Evolutionary conservation across 176 grass and related monocot genomes (phyloP), one percentile per base, ranked within the genome.

Genomic region (Rhynchospora pubera): DNA sequence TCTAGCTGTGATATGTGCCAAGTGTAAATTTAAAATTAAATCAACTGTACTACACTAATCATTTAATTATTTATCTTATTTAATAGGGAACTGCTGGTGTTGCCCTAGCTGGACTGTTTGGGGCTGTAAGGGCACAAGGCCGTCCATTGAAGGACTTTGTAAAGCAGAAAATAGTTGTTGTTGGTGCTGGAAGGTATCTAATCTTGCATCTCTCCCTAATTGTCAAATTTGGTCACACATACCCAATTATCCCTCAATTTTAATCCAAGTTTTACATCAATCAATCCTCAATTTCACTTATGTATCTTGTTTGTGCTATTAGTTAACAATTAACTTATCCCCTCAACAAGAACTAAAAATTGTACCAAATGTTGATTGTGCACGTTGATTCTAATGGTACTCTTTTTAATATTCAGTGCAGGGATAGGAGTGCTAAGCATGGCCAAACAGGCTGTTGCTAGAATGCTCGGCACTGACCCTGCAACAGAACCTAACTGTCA

Each of bases 111-210:
- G 96, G 96, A 72, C 84, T 98, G 82, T 89, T 98, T 85, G 92
- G 96, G 75, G 92, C 89, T 85, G 92, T 98, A 52, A 91, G 95
- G 87, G 90, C 92, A 63, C 96, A 95, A 59, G 96, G 96, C 19
- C 68, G 84, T 39, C 85, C 92, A n/a, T 83, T 98, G 13, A 83
- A 88, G 26, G 96, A 98, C 61, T 85, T 93, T 60, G 67, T 79
- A 68, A 91, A 93, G 64, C 92, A 98, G 79, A 98, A 98, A 83
- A 98, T 98, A 84, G 96, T 98, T 58, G 96, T 98, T 52, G 96
- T 85, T 47, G 96, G 96, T 83, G 96, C 96, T 77, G 96, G 96
- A 94, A 98, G 95, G 95, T 98, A 91, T 55, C 26, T 80, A n/a
- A 75, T 82, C 77, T 84, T 84, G 62, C 63, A 56, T 75, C 12